Conservation (phyloP, 208 protist genomes). For the Dictyostelium gargantuum region DNA sequence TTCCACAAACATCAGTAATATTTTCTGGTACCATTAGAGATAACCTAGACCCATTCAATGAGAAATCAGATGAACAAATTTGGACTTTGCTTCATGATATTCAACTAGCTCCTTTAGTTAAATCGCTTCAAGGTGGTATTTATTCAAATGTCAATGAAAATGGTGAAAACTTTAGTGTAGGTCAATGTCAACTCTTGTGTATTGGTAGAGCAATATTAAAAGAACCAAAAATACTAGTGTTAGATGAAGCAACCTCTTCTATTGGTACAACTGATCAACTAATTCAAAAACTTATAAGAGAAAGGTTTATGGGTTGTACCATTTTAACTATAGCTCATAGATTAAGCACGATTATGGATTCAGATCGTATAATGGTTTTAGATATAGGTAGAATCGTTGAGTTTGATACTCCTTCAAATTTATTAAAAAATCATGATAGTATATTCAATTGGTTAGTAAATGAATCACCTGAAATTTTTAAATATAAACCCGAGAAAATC, state of each 20-base stretch:
- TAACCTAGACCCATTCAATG: slow-evolving; percentile 94
- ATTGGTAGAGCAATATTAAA: slow-evolving; percentile 92
- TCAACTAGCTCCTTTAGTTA: slow-evolving; percentile 23
- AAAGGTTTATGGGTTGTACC: slow-evolving; percentile 90
- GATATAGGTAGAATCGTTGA: slow-evolving; percentile 69
- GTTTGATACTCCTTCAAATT: slow-evolving; percentile 68
- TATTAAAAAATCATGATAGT: slow-evolving; percentile 54
- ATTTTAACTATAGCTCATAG: slow-evolving; percentile 95
- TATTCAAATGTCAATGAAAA: slow-evolving; percentile 34
- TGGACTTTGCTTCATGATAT: slow-evolving; percentile 60
- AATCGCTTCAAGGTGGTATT: neutral
- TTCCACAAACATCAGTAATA: slow-evolving; percentile 92
- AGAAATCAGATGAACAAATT: slow-evolving; percentile 80
- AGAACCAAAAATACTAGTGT: slow-evolving; percentile 91
- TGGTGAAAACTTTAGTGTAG: slow-evolving; percentile 91
- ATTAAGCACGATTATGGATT: slow-evolving; percentile 91
- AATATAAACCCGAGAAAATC: too few species aligned
- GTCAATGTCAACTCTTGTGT: slow-evolving; percentile 96
- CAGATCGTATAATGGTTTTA: slow-evolving; percentile 77
- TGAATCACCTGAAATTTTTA: too few species aligned
- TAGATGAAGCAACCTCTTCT: slow-evolving; percentile 96
- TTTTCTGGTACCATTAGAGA: slow-evolving; percentile 85
- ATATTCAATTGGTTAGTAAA: slow-evolving; percentile 38
- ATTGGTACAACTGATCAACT: slow-evolving; percentile 86
- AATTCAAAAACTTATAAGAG: slow-evolving; percentile 90